A percentile compares a stretch with the other conserved stretches of the same genome.
Evolutionary conservation across 1,284 basidiomycete genomes (phyloP).

Genomic region (Cutaneotrichosporon spelunceum): DNA sequence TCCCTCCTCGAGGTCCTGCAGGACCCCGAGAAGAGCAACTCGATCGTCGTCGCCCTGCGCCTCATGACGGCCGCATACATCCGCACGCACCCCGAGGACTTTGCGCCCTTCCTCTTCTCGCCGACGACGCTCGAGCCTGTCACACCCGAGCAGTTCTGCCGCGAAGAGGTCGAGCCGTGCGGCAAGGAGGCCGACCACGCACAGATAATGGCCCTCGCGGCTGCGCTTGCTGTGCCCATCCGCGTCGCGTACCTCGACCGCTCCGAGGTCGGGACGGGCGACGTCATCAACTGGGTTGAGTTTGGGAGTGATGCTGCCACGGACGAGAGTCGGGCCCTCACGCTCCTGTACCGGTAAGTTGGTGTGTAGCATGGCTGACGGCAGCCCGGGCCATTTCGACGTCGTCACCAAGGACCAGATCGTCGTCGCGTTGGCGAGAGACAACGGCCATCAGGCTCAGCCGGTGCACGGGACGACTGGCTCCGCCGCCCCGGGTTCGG

Average conservation of each 20-base stretch:
- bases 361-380: not conserved
- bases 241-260: constrained; percentile 77
- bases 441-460: not conserved
- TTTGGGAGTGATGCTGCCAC: constrained; percentile 55
- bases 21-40: constrained; percentile 46
- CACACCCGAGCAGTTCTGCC: constrained; percentile 65
- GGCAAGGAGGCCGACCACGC: constrained; percentile 86
- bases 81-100: constrained; percentile 62
- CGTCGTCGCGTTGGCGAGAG: not conserved
- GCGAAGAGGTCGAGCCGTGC: constrained; percentile 70
- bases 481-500: not conserved
- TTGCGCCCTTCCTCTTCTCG: constrained; percentile 70
- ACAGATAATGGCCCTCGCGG: constrained; percentile 73
- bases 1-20: constrained; percentile 43
- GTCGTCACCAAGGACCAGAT: not conserved
- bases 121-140: constrained; percentile 65
- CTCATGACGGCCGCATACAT: constrained; percentile 79
- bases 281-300: constrained; percentile 59
- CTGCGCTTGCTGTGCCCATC: constrained; percentile 65
- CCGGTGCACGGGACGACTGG: too few species aligned
- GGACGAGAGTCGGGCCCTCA: constrained; percentile 50
- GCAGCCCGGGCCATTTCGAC: not conserved
- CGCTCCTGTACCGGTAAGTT: constrained; percentile 70
- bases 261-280: constrained; percentile 47
- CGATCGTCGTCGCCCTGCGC: constrained; percentile 58